phyloP scores from a whole-genome alignment of 768 basidiomycete species.

The Suillus lakei region DNA sequence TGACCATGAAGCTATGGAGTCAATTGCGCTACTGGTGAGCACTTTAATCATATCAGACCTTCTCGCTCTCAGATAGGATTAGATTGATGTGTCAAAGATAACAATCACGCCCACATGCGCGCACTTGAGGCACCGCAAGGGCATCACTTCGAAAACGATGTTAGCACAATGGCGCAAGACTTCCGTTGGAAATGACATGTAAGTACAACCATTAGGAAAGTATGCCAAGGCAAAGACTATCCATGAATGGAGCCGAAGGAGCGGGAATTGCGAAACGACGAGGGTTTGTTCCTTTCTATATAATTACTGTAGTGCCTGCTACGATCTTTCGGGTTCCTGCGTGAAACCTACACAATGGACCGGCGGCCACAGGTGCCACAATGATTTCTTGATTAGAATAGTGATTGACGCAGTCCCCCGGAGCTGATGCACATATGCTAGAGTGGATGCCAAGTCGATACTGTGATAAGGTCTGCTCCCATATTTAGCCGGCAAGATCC shows the following conservation, averaged over 20 bases:
- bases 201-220: background rate
- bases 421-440: background rate
- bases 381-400: background rate
- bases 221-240: background rate
- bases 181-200: background rate
- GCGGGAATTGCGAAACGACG: background rate
- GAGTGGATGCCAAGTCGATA: background rate
- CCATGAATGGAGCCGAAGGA: background rate
- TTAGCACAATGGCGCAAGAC: background rate
- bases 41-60: background rate
- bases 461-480: background rate
- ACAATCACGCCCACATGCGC: background rate
- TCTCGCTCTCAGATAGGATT: background rate
- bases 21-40: background rate
- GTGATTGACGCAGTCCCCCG: background rate
- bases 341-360: background rate
- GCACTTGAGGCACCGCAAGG: background rate
- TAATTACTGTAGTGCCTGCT: background rate
- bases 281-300: background rate
- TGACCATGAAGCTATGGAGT: background rate
- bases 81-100: background rate
- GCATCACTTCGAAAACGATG: background rate
- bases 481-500: background rate
- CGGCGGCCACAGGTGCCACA: background rate
- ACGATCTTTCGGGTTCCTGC: background rate